Percentiles rank a stretch among this genome's conserved stretches.
phyloP scores from a whole-genome alignment of 495 filamentous ascomycete species.

The Annulohypoxylon nitens region DNA sequence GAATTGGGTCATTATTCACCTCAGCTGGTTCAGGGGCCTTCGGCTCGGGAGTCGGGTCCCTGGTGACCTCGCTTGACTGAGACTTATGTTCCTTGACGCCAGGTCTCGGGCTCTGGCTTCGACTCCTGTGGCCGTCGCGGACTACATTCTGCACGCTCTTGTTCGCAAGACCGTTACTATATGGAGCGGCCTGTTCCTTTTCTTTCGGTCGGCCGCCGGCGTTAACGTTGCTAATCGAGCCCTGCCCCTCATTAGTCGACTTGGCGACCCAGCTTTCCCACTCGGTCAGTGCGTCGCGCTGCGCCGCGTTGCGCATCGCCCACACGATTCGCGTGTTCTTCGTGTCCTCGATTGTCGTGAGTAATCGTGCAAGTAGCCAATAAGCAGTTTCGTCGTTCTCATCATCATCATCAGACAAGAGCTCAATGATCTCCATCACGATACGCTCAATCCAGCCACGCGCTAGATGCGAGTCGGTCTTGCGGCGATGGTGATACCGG shows the following conservation, averaged over 20 bases:
- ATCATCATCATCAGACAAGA: slow-evolving; percentile 60
- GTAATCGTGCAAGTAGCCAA: slow-evolving; percentile 47
- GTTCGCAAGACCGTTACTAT: slow-evolving; percentile 5
- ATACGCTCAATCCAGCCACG: slow-evolving; percentile 48
- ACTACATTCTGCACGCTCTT: not conserved
- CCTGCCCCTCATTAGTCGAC: slow-evolving; percentile 26
- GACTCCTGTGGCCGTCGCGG: not conserved
- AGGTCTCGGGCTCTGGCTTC: not conserved
- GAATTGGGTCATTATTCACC: slow-evolving; percentile 14
- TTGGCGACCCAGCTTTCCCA: slow-evolving; percentile 57
- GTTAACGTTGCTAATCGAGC: not conserved
- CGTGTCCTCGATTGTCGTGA: slow-evolving; percentile 49
- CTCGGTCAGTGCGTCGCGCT: slow-evolving; percentile 26
- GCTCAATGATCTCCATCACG: slow-evolving; percentile 55
- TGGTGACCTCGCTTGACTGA: not conserved
- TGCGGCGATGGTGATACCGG: slow-evolving; percentile 49
- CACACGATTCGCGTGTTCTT: slow-evolving; percentile 42
- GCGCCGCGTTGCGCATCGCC: slow-evolving; percentile 42
- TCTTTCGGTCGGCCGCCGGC: not conserved
- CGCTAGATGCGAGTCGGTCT: slow-evolving; percentile 45
- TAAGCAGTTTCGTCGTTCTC: slow-evolving; percentile 60
- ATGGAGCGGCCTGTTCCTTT: not conserved
- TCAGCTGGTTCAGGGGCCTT: not conserved
- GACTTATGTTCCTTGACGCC: not conserved
- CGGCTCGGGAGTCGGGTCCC: not conserved